Percentiles rank a stretch among this genome's conserved stretches.
These are phyloP conservation scores for Adansonia gregorii DNA, from an alignment of 441 rosid genomes.

Conservation along the genomic window DNA sequence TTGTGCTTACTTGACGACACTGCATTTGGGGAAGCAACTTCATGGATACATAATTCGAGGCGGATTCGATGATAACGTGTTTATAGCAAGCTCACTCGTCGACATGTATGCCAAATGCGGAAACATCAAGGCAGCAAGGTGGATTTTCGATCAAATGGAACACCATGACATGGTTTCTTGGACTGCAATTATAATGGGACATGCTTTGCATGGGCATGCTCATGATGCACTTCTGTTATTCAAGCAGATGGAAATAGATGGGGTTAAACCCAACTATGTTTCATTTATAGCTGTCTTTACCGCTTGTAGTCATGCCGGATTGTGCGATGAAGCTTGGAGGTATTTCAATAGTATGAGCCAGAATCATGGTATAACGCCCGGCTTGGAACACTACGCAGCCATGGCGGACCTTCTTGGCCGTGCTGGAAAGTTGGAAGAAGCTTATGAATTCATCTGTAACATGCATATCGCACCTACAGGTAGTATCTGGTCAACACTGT, in stretches of 20 bases:
- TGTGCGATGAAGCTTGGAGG: constrained; percentile 53
- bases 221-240: constrained; percentile 57
- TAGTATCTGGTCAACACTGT: constrained; percentile 60
- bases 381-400: constrained; percentile 67
- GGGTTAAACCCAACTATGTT: constrained; percentile 55
- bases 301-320: constrained; percentile 71
- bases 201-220: constrained; percentile 65
- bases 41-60: constrained; percentile 57
- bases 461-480: constrained; percentile 49
- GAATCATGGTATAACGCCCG: constrained; percentile 47
- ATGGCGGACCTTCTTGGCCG: constrained; percentile 69
- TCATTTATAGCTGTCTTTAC: constrained; percentile 65
- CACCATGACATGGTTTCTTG: constrained; percentile 61
- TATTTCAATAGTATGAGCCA: constrained; percentile 52
- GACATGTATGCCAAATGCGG: constrained; percentile 93
- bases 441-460: constrained; percentile 47
- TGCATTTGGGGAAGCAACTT: constrained; percentile 65
- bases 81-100: constrained; percentile 64
- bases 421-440: constrained; percentile 68
- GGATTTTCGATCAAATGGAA: constrained; percentile 53
- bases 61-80: constrained; percentile 47
- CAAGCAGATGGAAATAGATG: constrained; percentile 55
- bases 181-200: constrained; percentile 71
- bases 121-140: constrained; percentile 51
- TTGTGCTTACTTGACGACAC: constrained; percentile 58